Evolutionary conservation across 2,329 filamentous ascomycete species (phyloP), one percentile per base, ranked within the genome.

Genomic region (Fusarium nurragi): DNA sequence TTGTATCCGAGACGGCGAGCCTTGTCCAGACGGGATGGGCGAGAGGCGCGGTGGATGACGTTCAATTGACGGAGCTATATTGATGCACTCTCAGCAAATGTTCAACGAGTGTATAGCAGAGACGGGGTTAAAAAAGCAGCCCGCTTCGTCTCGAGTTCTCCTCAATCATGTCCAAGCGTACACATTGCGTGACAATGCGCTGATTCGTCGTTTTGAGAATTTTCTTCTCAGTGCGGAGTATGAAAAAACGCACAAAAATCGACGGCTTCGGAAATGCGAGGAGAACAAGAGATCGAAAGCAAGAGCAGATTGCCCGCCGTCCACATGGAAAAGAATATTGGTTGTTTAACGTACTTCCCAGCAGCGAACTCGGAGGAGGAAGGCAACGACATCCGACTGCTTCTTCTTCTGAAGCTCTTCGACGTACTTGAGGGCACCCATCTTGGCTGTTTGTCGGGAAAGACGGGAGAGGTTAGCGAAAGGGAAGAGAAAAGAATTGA

Each of bases 341-440:
- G 57, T 62, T 51, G 58, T 62, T 86, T 77, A 87, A 88, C 88
- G 86, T 88, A 94, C 94, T 92, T 99, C 95, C 95, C 95, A 99
- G 94, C 95, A 99, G 86, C 95, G 94, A 81, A 97, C 93, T 83
- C 93, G 94, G 84, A 97, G 93, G 86, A 99, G 91, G 90, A 99
- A 99, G 87, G 94, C 94, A 87, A 98, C 92, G 81, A 99, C 91
- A 89, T 99, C 95, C 83, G 93, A 97, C 91, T 99, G 95, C 93
- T 99, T 99, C 93, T 97, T 97, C 93, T 99, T 98, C 85, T 97
- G 93, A 87, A 99, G 91, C 90, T 99, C 95, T 90, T 99, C 96
- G 86, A 99, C 93, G 88, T 97, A 99, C 88, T 99, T 99, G 84
- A 97, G 93, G 88, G 94, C 94, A 92, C 95, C 95, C 95, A 97